Conservation (phyloP, 2,329 filamentous ascomycete species). For the Claviceps sp. region DNA sequence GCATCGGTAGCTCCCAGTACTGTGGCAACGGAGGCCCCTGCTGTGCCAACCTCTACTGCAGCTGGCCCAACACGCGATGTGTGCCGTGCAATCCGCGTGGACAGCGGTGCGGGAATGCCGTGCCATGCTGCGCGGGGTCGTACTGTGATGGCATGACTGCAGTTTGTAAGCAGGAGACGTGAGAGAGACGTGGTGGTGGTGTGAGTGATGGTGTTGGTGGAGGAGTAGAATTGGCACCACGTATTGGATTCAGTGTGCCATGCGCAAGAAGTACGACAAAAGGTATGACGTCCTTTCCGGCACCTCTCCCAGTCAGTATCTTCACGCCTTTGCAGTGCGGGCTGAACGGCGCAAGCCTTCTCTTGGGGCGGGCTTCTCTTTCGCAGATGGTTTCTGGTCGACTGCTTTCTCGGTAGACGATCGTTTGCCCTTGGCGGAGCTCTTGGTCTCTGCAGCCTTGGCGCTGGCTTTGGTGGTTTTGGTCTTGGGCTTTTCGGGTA, state of each 20-base stretch:
- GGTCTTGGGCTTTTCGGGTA: constrained; percentile 5
- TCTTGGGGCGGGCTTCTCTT: constrained; percentile 16
- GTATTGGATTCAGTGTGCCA: no score
- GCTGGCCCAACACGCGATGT: neutral
- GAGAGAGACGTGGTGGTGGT: neutral
- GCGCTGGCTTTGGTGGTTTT: constrained; percentile 2
- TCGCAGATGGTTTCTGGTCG: constrained; percentile 1
- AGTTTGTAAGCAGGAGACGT: neutral
- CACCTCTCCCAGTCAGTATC: neutral
- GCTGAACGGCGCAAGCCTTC: constrained; percentile 9
- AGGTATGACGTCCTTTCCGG: neutral
- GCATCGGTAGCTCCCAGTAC: neutral
- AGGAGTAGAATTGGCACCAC: neutral
- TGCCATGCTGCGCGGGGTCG: neutral
- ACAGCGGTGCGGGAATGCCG: neutral
- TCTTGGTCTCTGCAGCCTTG: constrained; percentile 2
- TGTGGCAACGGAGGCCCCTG: neutral
- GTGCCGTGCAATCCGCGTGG: neutral
- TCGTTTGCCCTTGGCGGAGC: constrained; percentile 1
- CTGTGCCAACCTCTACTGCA: constrained; percentile 2
- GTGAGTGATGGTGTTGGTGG: neutral
- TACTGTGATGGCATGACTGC: neutral
- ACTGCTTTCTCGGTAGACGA: constrained; percentile 3
- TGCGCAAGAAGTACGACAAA: neutral
- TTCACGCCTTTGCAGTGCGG: constrained; percentile 14